These are phyloP conservation scores for Suillus paluster DNA, from an alignment of 768 basidiomycete species.

Conservation along the genomic window DNA sequence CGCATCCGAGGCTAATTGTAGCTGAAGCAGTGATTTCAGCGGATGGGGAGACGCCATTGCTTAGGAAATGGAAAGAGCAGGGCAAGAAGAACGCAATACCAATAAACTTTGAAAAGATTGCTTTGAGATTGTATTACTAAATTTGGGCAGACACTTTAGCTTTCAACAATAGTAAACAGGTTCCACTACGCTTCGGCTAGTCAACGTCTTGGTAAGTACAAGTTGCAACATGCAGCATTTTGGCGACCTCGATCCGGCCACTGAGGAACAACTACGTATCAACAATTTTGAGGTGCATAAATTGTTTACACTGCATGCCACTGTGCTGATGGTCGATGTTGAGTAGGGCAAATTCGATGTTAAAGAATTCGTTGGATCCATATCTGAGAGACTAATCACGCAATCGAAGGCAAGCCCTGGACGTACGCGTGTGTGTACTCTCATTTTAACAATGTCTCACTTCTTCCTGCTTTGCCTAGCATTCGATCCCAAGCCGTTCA, in stretches of 20 bases:
- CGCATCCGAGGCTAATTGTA: conserved; percentile 72
- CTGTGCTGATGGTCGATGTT: conserved; percentile 14
- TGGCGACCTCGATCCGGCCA: conserved; percentile 51
- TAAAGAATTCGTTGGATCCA: conserved; percentile 83
- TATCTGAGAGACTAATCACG: conserved; percentile 87
- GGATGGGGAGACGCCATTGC: conserved; percentile 54
- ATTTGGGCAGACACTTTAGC: conserved; percentile 16
- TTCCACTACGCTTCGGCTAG: conserved; percentile 8
- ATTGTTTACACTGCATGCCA: conserved; percentile 1
- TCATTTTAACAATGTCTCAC: conserved; percentile 1
- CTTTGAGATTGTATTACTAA: neutral
- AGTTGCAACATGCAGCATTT: conserved; percentile 25
- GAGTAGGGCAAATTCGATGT: conserved; percentile 86
- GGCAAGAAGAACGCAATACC: neutral
- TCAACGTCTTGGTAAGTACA: conserved; percentile 1
- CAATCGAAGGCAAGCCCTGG: conserved; percentile 85
- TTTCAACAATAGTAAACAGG: conserved; percentile 40
- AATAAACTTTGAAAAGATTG: neutral
- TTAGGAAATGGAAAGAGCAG: neutral
- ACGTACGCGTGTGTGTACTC: conserved; percentile 55
- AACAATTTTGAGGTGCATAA: conserved; percentile 56
- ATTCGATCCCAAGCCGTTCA: conserved; percentile 94
- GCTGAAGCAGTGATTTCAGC: conserved; percentile 67
- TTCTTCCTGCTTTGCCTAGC: conserved; percentile 49
- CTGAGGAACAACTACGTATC: conserved; percentile 57